These are phyloP conservation scores for Alternaria metachromatica DNA, from an alignment of 2,329 filamentous ascomycete species.

Conservation along the genomic window DNA sequence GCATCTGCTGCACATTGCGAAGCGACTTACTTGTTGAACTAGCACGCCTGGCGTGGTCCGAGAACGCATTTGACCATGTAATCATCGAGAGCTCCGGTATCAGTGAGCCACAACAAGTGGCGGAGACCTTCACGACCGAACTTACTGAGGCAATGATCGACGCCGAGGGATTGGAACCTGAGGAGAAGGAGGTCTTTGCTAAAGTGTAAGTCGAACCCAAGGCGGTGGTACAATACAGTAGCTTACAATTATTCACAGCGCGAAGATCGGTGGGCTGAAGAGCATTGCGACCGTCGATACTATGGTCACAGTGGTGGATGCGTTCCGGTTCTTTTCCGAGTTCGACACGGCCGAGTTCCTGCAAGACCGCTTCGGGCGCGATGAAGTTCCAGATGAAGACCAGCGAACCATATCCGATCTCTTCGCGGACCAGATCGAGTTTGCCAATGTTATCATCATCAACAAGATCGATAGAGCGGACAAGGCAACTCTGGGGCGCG, in stretches of 20 bases:
- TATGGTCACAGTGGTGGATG: slow-evolving; percentile 74
- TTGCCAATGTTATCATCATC: slow-evolving; percentile 74
- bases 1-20: slow-evolving; percentile 77
- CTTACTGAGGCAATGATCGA: slow-evolving; percentile 56
- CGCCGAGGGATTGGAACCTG: slow-evolving; percentile 49
- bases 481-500: slow-evolving; percentile 53
- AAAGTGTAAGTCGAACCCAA: slow-evolving; percentile 58
- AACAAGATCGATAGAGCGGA: slow-evolving; percentile 73
- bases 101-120: slow-evolving; percentile 75
- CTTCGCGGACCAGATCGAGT: slow-evolving; percentile 80
- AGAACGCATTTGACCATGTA: slow-evolving; percentile 72
- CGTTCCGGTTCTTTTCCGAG: slow-evolving; percentile 74
- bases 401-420: slow-evolving; percentile 77
- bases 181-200: slow-evolving; percentile 54
- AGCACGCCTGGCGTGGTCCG: slow-evolving; percentile 64
- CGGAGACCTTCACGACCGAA: slow-evolving; percentile 71
- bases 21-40: slow-evolving; percentile 75
- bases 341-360: slow-evolving; percentile 74
- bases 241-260: slow-evolving; percentile 22
- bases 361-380: slow-evolving; percentile 64
- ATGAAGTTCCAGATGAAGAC: slow-evolving; percentile 67
- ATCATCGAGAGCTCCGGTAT: slow-evolving; percentile 76
- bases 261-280: slow-evolving; percentile 64
- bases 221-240: neutral
- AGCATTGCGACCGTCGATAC: slow-evolving; percentile 72